phyloP scores from a whole-genome alignment of 2,329 filamentous ascomycete species.

The Penicillium sp. region DNA sequence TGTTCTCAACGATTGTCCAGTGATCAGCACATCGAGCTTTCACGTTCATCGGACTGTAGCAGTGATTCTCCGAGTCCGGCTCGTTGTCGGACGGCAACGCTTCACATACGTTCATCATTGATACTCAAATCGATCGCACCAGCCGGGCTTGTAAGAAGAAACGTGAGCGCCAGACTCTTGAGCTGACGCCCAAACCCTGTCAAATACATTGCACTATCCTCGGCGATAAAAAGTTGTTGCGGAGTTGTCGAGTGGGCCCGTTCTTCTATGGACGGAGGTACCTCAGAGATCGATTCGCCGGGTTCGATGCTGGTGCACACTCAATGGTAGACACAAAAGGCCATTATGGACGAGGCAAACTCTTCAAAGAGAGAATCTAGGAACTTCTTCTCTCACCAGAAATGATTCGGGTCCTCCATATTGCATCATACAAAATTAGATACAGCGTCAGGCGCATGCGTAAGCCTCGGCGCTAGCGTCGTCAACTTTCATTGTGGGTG shows the following conservation, averaged over 20 bases:
- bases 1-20: slow-evolving; percentile 8
- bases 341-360: not conserved
- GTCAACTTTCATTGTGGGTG: slow-evolving; percentile 22
- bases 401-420: slow-evolving; percentile 4
- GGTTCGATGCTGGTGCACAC: not conserved
- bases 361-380: not conserved
- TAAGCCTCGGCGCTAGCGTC: slow-evolving; percentile 29
- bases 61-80: not conserved
- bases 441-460: slow-evolving; percentile 23
- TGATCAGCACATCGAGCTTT: not conserved
- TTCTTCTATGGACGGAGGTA: not conserved
- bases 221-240: not conserved
- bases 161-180: slow-evolving; percentile 3
- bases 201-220: slow-evolving; percentile 12
- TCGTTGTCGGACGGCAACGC: not conserved
- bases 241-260: not conserved
- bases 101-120: slow-evolving; percentile 27
- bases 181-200: not conserved
- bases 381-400: no score
- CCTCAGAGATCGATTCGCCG: not conserved
- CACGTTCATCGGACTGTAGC: no score
- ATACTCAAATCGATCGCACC: slow-evolving; percentile 32
- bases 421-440: slow-evolving; percentile 10
- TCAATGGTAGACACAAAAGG: not conserved
- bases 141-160: slow-evolving; percentile 7